phyloP scores from a whole-genome alignment of 148 eudicot species.

The Drosera capensis region DNA sequence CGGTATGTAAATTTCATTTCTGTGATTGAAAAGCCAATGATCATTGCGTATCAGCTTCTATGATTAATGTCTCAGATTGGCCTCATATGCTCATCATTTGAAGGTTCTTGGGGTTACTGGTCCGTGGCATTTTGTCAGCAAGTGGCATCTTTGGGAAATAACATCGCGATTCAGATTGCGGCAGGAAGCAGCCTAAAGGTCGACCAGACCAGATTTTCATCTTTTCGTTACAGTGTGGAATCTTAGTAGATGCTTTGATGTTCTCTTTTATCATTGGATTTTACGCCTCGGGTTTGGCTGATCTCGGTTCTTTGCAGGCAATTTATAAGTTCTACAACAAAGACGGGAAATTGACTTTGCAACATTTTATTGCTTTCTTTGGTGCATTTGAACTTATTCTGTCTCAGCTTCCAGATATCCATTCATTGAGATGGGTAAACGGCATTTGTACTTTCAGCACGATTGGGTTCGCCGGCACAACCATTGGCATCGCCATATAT shows the following conservation, averaged over 20 bases:
- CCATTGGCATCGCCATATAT: conserved; percentile 26
- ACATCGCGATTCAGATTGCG: conserved; percentile 37
- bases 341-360: conserved; percentile 24
- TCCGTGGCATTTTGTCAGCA: conserved; percentile 34
- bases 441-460: conserved; percentile 28
- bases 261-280: not conserved
- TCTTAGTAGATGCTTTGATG: not conserved
- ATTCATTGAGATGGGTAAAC: conserved; percentile 30
- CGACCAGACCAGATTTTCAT: no score
- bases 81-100: conserved; percentile 7
- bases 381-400: conserved; percentile 29
- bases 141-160: conserved; percentile 37
- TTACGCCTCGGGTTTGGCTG: not conserved
- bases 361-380: conserved; percentile 28
- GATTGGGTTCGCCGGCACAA: conserved; percentile 27
- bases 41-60: not conserved
- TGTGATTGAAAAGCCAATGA: no score
- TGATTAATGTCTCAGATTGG: not conserved
- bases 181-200: conserved; percentile 43
- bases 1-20: conserved; percentile 10
- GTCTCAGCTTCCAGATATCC: conserved; percentile 29
- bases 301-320: conserved; percentile 14
- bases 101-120: conserved; percentile 36
- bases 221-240: no score
- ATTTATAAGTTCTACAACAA: conserved; percentile 22